Conservation (phyloP, 495 filamentous ascomycete species). For the Hyaloscypha finlandica region DNA sequence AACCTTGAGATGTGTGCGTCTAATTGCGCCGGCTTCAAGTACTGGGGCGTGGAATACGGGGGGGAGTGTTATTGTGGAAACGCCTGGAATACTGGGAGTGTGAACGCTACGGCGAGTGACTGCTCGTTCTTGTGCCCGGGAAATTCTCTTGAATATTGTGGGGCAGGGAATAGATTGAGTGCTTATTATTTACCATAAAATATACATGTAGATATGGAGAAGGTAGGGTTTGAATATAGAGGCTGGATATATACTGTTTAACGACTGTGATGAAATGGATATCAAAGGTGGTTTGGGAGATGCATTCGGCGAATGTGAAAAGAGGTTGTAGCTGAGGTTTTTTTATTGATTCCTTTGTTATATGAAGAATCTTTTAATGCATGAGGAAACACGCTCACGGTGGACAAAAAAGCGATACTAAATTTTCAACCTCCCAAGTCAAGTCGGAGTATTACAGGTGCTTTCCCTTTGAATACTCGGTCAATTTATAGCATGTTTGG, state of each 20-base stretch:
- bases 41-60: slow-evolving; percentile 53
- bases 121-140: slow-evolving; percentile 47
- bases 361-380: no score
- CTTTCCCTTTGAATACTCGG: no score
- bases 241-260: background rate
- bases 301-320: no score
- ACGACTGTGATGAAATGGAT: background rate
- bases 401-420: no score
- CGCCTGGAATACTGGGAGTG: slow-evolving; percentile 33
- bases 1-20: slow-evolving; percentile 49
- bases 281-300: background rate
- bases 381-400: no score
- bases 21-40: slow-evolving; percentile 47
- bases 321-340: no score
- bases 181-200: slow-evolving; percentile 19
- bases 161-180: slow-evolving; percentile 36
- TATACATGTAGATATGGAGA: no score
- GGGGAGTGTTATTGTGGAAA: slow-evolving; percentile 48
- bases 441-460: no score
- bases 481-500: no score
- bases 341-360: no score
- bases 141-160: slow-evolving; percentile 39
- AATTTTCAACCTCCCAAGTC: no score
- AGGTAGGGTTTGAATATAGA: background rate
- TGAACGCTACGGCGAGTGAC: slow-evolving; percentile 32